A percentile compares a stretch with the other conserved stretches of the same genome.
Evolutionary conservation across 73 alveolate species (phyloP).

Genomic region (Paramecium pentaurelia): DNA sequence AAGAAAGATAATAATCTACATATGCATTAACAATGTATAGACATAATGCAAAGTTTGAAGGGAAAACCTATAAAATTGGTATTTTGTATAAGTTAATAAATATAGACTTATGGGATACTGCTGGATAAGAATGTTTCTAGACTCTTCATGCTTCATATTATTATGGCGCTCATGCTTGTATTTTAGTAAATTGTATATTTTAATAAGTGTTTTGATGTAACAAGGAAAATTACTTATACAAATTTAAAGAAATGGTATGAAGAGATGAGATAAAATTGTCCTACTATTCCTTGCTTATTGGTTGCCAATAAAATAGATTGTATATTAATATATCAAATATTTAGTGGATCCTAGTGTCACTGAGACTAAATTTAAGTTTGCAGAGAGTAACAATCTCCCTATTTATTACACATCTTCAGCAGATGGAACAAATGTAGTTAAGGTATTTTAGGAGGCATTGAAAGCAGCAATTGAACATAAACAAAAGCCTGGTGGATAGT

Average conservation of each 20-base stretch:
- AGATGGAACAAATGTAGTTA: conserved; percentile 96
- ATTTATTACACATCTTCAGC: conserved; percentile 93
- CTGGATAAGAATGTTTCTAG: conserved; percentile 92
- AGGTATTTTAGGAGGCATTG: conserved; percentile 87
- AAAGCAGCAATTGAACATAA: conserved; percentile 81
- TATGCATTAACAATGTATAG: conserved; percentile 76
- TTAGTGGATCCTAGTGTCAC: conserved; percentile 80
- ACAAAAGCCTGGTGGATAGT: conserved; percentile 79
- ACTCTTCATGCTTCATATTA: conserved; percentile 89
- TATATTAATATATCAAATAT: neutral
- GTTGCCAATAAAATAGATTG: conserved; percentile 93
- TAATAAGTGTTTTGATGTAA: conserved; percentile 76
- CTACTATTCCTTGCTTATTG: conserved; percentile 87
- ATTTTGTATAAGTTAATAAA: neutral
- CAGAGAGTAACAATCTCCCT: conserved; percentile 81
- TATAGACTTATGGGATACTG: conserved; percentile 87
- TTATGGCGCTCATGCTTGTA: conserved; percentile 90
- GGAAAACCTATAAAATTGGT: conserved; percentile 69
- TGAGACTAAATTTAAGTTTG: conserved; percentile 85
- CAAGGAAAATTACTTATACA: conserved; percentile 88
- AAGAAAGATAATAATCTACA: conserved; percentile 41
- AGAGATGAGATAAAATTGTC: conserved; percentile 91
- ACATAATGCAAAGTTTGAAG: conserved; percentile 74
- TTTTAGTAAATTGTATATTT: conserved; percentile 63
- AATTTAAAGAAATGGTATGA: conserved; percentile 89